phyloP scores from a whole-genome alignment of 176 grass and related monocot genomes.

The Melocanna baccifera region DNA sequence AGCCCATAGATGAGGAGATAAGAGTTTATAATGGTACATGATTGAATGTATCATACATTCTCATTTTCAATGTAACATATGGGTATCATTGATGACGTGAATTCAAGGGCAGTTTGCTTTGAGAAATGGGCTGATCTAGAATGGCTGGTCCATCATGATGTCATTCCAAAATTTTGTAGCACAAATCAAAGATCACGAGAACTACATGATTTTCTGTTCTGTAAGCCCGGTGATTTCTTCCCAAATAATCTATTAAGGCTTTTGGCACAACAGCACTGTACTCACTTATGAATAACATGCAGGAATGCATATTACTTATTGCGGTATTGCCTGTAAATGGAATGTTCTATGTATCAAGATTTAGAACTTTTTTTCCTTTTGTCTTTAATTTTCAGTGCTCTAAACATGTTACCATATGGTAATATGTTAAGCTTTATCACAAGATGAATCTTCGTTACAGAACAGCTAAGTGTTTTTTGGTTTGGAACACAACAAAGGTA shows the following conservation, averaged over 20 bases:
- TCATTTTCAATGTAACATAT: too few species aligned
- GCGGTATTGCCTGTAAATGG: too few species aligned
- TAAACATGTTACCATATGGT: background rate
- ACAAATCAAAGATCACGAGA: background rate
- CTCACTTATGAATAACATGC: background rate
- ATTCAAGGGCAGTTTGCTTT: too few species aligned
- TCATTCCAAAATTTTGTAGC: too few species aligned
- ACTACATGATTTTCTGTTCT: background rate
- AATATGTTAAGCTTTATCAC: background rate
- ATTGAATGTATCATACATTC: too few species aligned
- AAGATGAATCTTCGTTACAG: background rate
- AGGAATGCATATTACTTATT: background rate
- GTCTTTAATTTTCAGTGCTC: background rate
- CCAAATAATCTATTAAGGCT: background rate
- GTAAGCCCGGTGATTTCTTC: background rate
- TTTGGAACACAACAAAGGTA: background rate
- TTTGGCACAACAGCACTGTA: background rate
- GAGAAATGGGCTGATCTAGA: too few species aligned
- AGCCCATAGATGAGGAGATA: too few species aligned
- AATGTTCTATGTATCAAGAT: too few species aligned
- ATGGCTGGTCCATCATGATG: too few species aligned
- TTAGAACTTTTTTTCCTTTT: too few species aligned
- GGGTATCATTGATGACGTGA: too few species aligned
- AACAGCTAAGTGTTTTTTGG: background rate
- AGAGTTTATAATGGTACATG: too few species aligned